phyloP scores from a whole-genome alignment of 176 grass and related monocot species.

The Oryza longistaminata region DNA sequence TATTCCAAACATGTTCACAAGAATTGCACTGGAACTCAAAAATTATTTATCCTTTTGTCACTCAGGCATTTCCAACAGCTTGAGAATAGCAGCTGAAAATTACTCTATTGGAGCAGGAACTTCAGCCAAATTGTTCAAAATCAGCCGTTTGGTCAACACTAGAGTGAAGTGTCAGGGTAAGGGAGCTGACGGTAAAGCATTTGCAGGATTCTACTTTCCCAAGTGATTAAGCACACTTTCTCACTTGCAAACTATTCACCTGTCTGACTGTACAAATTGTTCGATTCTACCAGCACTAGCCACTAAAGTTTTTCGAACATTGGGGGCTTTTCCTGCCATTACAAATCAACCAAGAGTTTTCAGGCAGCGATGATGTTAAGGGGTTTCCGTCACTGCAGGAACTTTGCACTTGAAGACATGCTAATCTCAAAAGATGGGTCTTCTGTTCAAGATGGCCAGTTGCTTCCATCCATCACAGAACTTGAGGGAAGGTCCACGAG shows the following conservation, averaged over 20 bases:
- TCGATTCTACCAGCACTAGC: constrained; percentile 48
- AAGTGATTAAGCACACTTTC: constrained; percentile 52
- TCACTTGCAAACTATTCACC: constrained; percentile 66
- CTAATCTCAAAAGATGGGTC: constrained; percentile 51
- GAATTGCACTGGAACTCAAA: neutral
- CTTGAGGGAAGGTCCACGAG: constrained; percentile 12
- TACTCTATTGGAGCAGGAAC: constrained; percentile 58
- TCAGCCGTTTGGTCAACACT: no score
- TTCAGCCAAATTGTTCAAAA: constrained; percentile 20
- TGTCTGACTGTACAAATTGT: constrained; percentile 58
- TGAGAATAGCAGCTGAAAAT: constrained; percentile 65
- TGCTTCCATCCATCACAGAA: constrained; percentile 57
- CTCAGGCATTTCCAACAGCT: constrained; percentile 66
- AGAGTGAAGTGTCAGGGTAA: no score
- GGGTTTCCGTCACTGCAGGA: constrained; percentile 65
- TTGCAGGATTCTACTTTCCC: constrained; percentile 55
- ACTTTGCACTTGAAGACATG: constrained; percentile 57
- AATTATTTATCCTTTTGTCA: neutral
- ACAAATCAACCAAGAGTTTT: constrained; percentile 59
- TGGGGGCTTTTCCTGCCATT: constrained; percentile 40
- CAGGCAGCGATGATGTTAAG: constrained; percentile 32
- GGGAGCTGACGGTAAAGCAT: constrained; percentile 57
- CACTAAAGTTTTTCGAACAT: constrained; percentile 50
- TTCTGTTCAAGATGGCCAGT: constrained; percentile 32
- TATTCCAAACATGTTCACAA: neutral